These are phyloP conservation scores for Musa troglodytarum DNA, from an alignment of 176 grass and related monocot genomes.

Conservation along the genomic window DNA sequence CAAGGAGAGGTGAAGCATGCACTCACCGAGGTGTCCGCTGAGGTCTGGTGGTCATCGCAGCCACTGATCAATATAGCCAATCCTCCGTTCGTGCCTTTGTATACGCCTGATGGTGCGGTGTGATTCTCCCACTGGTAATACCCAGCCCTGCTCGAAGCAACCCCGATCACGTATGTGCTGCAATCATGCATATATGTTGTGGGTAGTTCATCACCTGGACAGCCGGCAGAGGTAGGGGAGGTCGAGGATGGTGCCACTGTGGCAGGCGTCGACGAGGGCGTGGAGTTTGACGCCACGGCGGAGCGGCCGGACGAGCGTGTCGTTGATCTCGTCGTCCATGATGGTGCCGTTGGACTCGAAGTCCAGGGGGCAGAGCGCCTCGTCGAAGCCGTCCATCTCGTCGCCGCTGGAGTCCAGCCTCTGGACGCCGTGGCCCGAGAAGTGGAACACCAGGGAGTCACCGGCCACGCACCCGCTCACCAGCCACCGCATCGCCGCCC, in stretches of 20 bases:
- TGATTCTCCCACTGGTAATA: slow-evolving; percentile 81
- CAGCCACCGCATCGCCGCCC: slow-evolving; percentile 70
- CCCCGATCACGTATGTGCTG: not conserved
- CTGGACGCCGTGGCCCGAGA: slow-evolving; percentile 84
- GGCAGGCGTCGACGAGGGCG: slow-evolving; percentile 77
- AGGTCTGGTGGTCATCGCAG: slow-evolving; percentile 71
- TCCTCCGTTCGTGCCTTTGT: slow-evolving; percentile 52
- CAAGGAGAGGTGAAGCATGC: not conserved
- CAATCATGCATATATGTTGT: not conserved
- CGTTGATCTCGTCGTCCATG: slow-evolving; percentile 75
- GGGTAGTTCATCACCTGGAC: slow-evolving; percentile 32
- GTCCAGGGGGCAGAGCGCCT: slow-evolving; percentile 77
- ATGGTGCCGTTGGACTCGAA: slow-evolving; percentile 50
- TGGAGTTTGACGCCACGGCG: slow-evolving; percentile 51
- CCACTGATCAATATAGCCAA: slow-evolving; percentile 84
- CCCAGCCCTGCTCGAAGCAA: slow-evolving; percentile 30
- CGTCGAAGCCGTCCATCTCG: slow-evolving; percentile 80
- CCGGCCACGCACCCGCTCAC: slow-evolving; percentile 34
- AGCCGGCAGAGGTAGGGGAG: slow-evolving; percentile 72
- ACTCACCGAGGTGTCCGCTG: slow-evolving; percentile 53
- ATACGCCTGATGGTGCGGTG: slow-evolving; percentile 16
- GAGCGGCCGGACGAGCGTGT: slow-evolving; percentile 53
- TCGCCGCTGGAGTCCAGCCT: slow-evolving; percentile 64
- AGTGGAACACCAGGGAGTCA: slow-evolving; percentile 84
- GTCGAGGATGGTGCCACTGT: slow-evolving; percentile 88